Conservation (phyloP, 2,329 filamentous ascomycete species). For the Zasmidium cellare region DNA sequence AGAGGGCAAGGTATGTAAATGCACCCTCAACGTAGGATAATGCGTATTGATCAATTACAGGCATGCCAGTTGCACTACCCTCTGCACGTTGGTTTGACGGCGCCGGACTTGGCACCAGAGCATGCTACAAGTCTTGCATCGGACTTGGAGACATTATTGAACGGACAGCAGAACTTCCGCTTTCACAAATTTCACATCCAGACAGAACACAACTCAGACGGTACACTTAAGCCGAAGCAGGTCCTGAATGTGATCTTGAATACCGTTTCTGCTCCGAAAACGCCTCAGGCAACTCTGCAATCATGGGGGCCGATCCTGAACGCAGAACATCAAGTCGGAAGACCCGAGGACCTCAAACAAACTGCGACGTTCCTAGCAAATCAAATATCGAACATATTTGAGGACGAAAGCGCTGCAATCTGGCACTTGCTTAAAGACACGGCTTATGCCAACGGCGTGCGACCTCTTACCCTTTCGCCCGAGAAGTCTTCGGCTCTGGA, state of each 20-base stretch:
- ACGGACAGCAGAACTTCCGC: conserved; percentile 83
- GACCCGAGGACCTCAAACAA: conserved; percentile 64
- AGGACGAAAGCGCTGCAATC: conserved; percentile 85
- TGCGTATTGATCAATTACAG: conserved; percentile 49
- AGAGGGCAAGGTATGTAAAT: conserved; percentile 71
- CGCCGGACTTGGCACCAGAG: conserved; percentile 62
- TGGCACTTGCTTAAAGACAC: conserved; percentile 32
- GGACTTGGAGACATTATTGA: conserved; percentile 80
- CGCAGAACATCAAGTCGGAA: conserved; percentile 70
- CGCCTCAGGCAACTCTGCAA: conserved; percentile 63
- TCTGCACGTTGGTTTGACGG: conserved; percentile 75
- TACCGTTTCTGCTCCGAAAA: conserved; percentile 56
- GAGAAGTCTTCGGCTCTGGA: conserved; percentile 46
- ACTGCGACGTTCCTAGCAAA: conserved; percentile 76
- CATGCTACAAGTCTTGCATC: conserved; percentile 74
- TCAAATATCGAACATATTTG: conserved; percentile 75
- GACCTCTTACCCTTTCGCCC: conserved; percentile 33
- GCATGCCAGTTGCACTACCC: conserved; percentile 87
- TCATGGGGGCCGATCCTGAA: conserved; percentile 71
- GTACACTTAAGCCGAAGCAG: conserved; percentile 42
- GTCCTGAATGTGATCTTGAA: conserved; percentile 69
- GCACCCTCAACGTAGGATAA: not conserved
- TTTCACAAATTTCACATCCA: conserved; percentile 74
- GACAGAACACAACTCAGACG: conserved; percentile 9
- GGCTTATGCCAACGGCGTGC: conserved; percentile 22